Base-by-base conservation (phyloP, 108 stramenopile genomes). In the Stephanodiscus triporus region DNA sequence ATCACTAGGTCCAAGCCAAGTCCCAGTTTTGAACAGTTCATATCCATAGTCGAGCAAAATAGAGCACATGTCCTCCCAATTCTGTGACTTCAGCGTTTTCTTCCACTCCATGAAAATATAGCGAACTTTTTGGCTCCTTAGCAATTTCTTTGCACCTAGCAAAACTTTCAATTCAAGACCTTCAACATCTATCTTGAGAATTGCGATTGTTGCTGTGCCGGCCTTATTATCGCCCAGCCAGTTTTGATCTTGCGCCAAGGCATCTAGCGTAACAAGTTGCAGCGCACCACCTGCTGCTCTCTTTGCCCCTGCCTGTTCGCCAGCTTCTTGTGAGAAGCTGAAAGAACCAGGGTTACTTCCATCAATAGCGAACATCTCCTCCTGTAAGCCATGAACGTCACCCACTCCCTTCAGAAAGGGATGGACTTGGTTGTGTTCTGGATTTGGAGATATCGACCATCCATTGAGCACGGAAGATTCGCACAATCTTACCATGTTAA, bases 171-270 rank as follows among this genome's bases (percentile, higher is more conserved):
- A 66, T 34, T 84, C 79, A 27, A 68, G 36, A 13, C 79, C 79
- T 50, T 85, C 85, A 1, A 82, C 77, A 51, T 85, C 85, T 40
- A 85, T 48, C 66, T 85, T 85, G 60, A 85, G 65, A 4, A 85
- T 26, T 36, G 50, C 57, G 40, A 85, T 78, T 42, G 43, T 45
- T 45, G 14, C 43, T 16, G 42, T 36, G 43, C n/a, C 17, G 34
- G 4, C 40, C 26, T 42, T 6, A 38, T 63, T 34, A 38, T 38
- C 34, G 50, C 3, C 42, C 8, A 85, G 48, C 84, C 84, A 85
- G 4, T 76, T 72, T 36, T 62, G 76, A 43, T 63, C 69, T 50
- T 55, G 27, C 22, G 77, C 84, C n/a, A 85, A 63, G 29, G 68
- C 70, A 70, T 85, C 80, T 42, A 85, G 66, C 17, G 80, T 82